These are phyloP conservation scores for Anthracocystis walkeri DNA, from an alignment of 1,284 basidiomycete genomes.

Conservation along the genomic window DNA sequence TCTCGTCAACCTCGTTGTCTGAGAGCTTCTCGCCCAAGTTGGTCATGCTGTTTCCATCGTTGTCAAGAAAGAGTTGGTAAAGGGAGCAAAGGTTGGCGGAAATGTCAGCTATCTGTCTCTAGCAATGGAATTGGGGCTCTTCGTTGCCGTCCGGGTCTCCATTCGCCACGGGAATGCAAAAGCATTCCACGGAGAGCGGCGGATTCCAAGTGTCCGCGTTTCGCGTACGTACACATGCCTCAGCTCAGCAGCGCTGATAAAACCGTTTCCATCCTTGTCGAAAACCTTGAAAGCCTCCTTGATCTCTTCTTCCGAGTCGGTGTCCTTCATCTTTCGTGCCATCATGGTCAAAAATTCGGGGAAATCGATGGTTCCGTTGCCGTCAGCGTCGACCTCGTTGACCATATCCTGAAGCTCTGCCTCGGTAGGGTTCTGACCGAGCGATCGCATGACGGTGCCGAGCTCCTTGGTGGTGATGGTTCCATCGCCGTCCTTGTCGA, in stretches of 20 bases:
- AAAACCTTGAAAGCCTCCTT: slow-evolving; percentile 78
- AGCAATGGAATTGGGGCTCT: too few species aligned
- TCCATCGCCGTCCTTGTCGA: slow-evolving; percentile 96
- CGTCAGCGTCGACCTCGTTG: slow-evolving; percentile 73
- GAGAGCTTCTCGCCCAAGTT: slow-evolving; percentile 81
- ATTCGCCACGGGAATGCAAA: background rate
- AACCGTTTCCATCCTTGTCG: slow-evolving; percentile 77
- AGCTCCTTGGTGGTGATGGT: slow-evolving; percentile 96
- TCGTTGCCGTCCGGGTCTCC: background rate
- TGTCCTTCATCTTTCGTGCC: slow-evolving; percentile 94
- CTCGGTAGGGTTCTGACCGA: slow-evolving; percentile 96
- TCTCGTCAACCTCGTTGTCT: slow-evolving; percentile 93
- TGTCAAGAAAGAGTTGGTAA: too few species aligned
- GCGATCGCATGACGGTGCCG: slow-evolving; percentile 94
- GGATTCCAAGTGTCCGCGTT: too few species aligned
- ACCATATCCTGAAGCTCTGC: slow-evolving; percentile 95
- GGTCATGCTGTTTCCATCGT: slow-evolving; percentile 59
- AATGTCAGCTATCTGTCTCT: slow-evolving; percentile 8
- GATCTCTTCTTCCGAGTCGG: slow-evolving; percentile 81
- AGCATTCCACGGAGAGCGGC: background rate
- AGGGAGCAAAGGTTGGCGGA: too few species aligned
- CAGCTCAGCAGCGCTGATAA: slow-evolving; percentile 78
- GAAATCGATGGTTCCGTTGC: slow-evolving; percentile 92
- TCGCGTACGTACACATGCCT: slow-evolving; percentile 63
- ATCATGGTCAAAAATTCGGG: slow-evolving; percentile 93